Base-by-base conservation (phyloP, 2,329 filamentous ascomycete genomes). In the Stromatinia cepivora region DNA sequence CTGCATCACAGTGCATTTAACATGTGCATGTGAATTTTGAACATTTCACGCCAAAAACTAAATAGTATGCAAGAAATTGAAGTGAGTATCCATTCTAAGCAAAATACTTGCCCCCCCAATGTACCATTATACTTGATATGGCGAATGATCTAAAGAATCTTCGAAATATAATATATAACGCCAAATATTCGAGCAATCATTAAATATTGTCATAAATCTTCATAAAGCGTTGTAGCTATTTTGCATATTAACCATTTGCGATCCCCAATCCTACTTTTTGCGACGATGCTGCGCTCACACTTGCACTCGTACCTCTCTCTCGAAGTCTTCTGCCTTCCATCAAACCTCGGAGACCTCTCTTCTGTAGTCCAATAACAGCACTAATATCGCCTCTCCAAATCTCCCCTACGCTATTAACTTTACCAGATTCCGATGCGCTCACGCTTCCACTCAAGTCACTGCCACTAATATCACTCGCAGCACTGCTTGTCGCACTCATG, bases 321-420 rank as follows among this genome's bases (percentile, higher is more conserved):
- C 94, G 84, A 83, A 97, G 89, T 71, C 94, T 85, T 57, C 94
- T 84, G 4, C 94, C 94, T 80, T 98, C 95, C 95, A 99, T 98
- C 74, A 99, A 80, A 0, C 95, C 95, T 70, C 94, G 85, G 48
- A 99, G 80, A 0, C 95, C 95, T 67, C 95, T 86, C 83, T 99
- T 99, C 83, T 99, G 95, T 73, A 99, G 79, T 0, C 95, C 95
- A 74, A 99, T 97, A 3, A 98, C 94, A 62, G 92, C 92, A 81
- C 92, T 94, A 46, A 94, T 80, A 81, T 96, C 87, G 70, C 90
- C 89, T 76, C 86, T 83, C 94, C 95, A 99, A 0, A 94, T 83
- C 73, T 93, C 91, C 20, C 86, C 81, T 20, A 75, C 75, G 57
- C 81, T 80, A 65, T 76, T 78, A 70, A 77, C 81, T 75, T 74